Evolutionary conservation across 768 basidiomycete genomes (phyloP), one percentile per base, ranked within the genome.

Genomic region (Leucocoprinus sp.): DNA sequence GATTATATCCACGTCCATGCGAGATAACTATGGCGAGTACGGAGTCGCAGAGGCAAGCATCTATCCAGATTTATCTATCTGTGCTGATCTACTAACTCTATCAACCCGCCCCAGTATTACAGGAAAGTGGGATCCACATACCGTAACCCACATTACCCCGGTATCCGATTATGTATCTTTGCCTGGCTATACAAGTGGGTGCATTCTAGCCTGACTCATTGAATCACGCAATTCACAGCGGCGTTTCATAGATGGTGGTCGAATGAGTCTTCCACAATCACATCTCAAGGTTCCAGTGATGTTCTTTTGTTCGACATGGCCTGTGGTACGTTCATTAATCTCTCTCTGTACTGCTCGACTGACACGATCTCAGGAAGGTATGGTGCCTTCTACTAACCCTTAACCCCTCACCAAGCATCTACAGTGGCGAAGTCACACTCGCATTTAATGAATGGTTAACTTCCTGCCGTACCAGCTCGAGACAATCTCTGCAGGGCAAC

Each of bases 111-210:
- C 15, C 29, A 82, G 80, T 82, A 80, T 55, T 80, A 82, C 56
- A 69, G 62, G 36, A 75, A 76, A 64, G 80, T 84, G 1, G 75
- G 76, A n/a, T 60, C 76, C 15, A 77, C 74, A 8, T 84, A 87
- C 60, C 74, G 82, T 9, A 85, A 85, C 55, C 82, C 83, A 0
- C 83, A 84, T 61, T 83, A 76, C 51, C 80, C 78, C 2, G 82
- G 80, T 5, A 69, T 84, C 43, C 70, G 75, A 47, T 71, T 70
- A 22, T 74, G 72, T 56, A 60, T 79, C 17, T 71, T 71, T 50
- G 55, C 67, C 21, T 76, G 75, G 75, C 58, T 80, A 15, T 74
- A 71, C 57, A 69, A 64, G 76, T 72, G 45, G 46, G 59, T 50
- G 11, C 33, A 4, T 36, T 27, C 41, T 15, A 14, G n/a, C n/a